Conservation (phyloP, 1,284 basidiomycete species). For the Ganoderma leucocontextum region DNA sequence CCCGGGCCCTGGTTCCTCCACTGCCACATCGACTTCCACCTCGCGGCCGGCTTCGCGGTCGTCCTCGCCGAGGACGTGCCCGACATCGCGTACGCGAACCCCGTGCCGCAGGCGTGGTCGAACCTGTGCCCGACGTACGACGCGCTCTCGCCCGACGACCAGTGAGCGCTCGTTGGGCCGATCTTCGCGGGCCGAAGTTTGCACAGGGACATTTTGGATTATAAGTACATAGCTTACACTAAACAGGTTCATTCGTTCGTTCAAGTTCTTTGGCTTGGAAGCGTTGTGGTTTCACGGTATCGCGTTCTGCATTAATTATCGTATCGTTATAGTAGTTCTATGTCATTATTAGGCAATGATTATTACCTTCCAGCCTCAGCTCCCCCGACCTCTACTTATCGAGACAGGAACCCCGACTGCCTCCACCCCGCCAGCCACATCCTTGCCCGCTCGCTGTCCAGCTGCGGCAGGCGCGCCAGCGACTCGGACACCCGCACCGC, state of each 20-base stretch:
- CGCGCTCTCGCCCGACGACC: slow-evolving; percentile 8
- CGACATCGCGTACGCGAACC: slow-evolving; percentile 3
- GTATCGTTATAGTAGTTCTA: background rate
- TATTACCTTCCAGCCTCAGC: background rate
- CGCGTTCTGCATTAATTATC: background rate
- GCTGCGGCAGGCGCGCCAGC: slow-evolving; percentile 18
- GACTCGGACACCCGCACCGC: slow-evolving; percentile 24
- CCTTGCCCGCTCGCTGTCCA: slow-evolving; percentile 23
- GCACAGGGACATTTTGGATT: background rate
- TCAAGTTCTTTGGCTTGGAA: background rate
- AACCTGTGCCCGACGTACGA: slow-evolving; percentile 34
- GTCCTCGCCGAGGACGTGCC: slow-evolving; percentile 13
- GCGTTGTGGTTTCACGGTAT: background rate
- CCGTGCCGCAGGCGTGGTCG: slow-evolving; percentile 23
- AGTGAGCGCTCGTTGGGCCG: background rate
- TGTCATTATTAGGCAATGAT: background rate
- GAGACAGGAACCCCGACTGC: slow-evolving; percentile 19
- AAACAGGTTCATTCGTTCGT: background rate
- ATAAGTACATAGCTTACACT: background rate
- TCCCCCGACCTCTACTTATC: background rate
- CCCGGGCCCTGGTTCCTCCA: slow-evolving; percentile 20
- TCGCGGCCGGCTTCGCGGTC: slow-evolving; percentile 9
- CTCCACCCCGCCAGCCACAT: slow-evolving; percentile 28
- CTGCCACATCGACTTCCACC: slow-evolving; percentile 15
- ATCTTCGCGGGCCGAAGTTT: background rate